Base-by-base conservation (phyloP, 2,329 filamentous ascomycete species). In the Epichloe uncinata region DNA sequence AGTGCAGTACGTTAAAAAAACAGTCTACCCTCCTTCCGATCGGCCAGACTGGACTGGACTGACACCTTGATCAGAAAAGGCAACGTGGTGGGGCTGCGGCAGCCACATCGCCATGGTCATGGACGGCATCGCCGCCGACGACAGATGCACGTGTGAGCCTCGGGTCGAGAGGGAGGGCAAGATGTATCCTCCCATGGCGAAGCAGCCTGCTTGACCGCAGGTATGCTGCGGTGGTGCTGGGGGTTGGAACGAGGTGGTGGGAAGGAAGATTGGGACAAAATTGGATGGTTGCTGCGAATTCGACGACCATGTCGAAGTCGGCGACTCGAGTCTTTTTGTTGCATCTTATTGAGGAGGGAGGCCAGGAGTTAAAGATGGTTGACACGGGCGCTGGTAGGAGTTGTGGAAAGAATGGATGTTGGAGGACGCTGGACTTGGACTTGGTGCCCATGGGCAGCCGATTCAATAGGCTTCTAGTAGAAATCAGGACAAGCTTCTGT, bases 101-200 rank as follows among this genome's bases (percentile, higher is more conserved):
- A 69, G 58, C 53, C 79, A 85, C 66, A 69, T 84, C 56, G 67
- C 77, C 12, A 63, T 63, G 15, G 81, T 87, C 57, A 77, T 87
- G 70, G 77, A 82, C 62, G 59, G 63, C 26, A 63, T 86, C 42
- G 73, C 79, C 4, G 66, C 71, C 36, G 65, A 70, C 5, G 71
- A 85, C 40, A 77, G 82, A 66, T 88, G 84, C 69, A 70, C 69
- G 22, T 88, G 84, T 62, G 69, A 74, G 57, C 82, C 83, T 30
- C 77, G 77, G 61, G 69, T 85, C 54, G 74, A 80, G 60, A 69
- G 71, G 40, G 73, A 78, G 50, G 81, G 79, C 43, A 77, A 76
- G 58, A 58, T 73, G 59, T 86, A 85, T 59, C 82, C 82, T 52
- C 81, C 82, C 30, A 82, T 77, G 74, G 80, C 73, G 4, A 66